Conservation (phyloP, 768 basidiomycete species). For the Mycena floridula region DNA sequence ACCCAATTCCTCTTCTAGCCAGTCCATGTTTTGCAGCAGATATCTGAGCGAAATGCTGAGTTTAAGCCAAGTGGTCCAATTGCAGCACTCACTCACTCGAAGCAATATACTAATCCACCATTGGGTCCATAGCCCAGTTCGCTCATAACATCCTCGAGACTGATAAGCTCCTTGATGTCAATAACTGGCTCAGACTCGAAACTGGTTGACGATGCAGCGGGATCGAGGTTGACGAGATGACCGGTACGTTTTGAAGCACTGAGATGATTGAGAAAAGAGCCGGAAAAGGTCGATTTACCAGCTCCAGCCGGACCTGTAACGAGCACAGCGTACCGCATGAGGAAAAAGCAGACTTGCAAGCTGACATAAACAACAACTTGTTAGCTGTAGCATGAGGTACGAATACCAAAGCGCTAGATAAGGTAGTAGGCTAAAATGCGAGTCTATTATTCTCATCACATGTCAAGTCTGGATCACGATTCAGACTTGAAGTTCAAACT, state of each 20-base stretch:
- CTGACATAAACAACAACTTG: constrained; percentile 5
- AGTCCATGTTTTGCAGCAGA: constrained; percentile 94
- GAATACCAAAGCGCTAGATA: too few species aligned
- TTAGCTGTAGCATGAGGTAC: too few species aligned
- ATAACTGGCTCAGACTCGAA: constrained; percentile 92
- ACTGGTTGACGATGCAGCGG: constrained; percentile 78
- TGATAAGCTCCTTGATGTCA: constrained; percentile 91
- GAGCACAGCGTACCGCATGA: constrained; percentile 84
- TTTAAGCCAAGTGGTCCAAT: not conserved
- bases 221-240: constrained; percentile 96
- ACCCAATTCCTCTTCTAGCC: constrained; percentile 95
- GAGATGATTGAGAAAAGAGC: constrained; percentile 85
- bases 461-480: too few species aligned
- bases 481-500: too few species aligned
- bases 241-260: constrained; percentile 73
- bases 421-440: too few species aligned
- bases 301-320: constrained; percentile 97
- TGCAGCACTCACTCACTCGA: constrained; percentile 85
- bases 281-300: constrained; percentile 93
- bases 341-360: constrained; percentile 6
- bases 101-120: constrained; percentile 95
- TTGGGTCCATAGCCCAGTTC: constrained; percentile 96
- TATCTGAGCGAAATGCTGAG: constrained; percentile 50
- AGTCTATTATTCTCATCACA: too few species aligned
- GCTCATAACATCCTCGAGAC: constrained; percentile 91